Percentiles rank a stretch among this genome's conserved stretches.
These are phyloP conservation scores for Cyberlindnera bimundalis DNA, from an alignment of 805 yeast species.

Conservation along the genomic window DNA sequence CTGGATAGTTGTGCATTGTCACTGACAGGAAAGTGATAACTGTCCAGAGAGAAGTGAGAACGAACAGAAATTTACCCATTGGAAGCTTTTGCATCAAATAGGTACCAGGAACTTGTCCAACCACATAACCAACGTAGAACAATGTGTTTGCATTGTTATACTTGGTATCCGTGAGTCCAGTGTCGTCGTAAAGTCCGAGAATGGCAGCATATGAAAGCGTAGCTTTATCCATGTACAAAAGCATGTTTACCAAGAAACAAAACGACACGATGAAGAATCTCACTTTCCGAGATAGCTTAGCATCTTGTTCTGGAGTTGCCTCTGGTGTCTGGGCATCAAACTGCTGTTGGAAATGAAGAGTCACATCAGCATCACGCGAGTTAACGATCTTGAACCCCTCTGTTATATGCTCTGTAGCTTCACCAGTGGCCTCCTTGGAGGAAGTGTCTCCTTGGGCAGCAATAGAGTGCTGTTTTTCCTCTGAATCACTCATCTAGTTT, in stretches of 20 bases:
- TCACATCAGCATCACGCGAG: slow-evolving; percentile 39
- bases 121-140: slow-evolving; percentile 49
- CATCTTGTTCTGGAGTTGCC: slow-evolving; percentile 42
- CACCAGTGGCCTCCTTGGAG: slow-evolving; percentile 1
- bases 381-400: slow-evolving; percentile 34
- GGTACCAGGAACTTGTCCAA: slow-evolving; percentile 44
- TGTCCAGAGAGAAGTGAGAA: slow-evolving; percentile 42
- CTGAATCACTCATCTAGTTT: slow-evolving; percentile 2
- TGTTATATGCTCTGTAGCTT: slow-evolving; percentile 5
- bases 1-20: slow-evolving; percentile 42
- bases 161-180: slow-evolving; percentile 39
- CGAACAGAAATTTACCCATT: slow-evolving; percentile 36
- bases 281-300: slow-evolving; percentile 36
- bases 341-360: slow-evolving; percentile 35
- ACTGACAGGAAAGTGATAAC: slow-evolving; percentile 44
- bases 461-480: slow-evolving; percentile 1
- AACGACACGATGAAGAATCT: slow-evolving; percentile 35
- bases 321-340: slow-evolving; percentile 34
- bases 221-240: slow-evolving; percentile 51
- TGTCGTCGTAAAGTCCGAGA: slow-evolving; percentile 45
- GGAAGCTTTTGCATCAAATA: slow-evolving; percentile 43
- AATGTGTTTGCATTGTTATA: slow-evolving; percentile 49
- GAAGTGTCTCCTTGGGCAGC: background rate
- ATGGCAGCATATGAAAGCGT: slow-evolving; percentile 46
- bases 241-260: slow-evolving; percentile 37